Percentiles rank a stretch among this genome's conserved stretches.
Conservation (phyloP, 1,139 yeast species). For the Candida sp. region DNA sequence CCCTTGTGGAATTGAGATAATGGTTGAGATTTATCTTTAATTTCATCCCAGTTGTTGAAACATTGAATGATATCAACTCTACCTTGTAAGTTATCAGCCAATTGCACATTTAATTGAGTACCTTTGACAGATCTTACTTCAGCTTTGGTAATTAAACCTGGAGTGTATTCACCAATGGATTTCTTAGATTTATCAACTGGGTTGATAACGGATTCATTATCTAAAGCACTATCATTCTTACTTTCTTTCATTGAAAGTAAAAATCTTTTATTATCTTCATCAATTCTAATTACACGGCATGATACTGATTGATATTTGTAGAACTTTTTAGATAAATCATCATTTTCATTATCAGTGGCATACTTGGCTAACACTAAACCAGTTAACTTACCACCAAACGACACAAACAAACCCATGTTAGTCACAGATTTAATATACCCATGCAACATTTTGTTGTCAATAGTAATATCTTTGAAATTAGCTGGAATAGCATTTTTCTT, state of each 20-base stretch:
- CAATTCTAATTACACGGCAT: constrained; percentile 61
- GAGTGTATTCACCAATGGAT: constrained; percentile 46
- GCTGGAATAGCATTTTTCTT: constrained; percentile 52
- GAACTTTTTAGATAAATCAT: constrained; percentile 56
- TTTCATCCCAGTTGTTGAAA: constrained; percentile 53
- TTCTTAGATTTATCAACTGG: constrained; percentile 59
- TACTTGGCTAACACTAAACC: constrained; percentile 83
- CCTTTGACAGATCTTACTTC: constrained; percentile 60
- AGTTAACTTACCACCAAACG: constrained; percentile 76
- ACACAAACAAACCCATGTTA: constrained; percentile 75
- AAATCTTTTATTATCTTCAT: constrained; percentile 68
- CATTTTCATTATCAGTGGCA: constrained; percentile 54
- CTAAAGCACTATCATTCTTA: constrained; percentile 14
- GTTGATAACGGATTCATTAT: constrained; percentile 35
- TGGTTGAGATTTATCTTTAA: constrained; percentile 59
- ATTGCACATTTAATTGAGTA: constrained; percentile 70
- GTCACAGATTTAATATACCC: constrained; percentile 84
- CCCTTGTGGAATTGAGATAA: constrained; percentile 58
- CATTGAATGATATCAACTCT: constrained; percentile 76
- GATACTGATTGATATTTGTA: constrained; percentile 64
- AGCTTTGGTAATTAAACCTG: constrained; percentile 65
- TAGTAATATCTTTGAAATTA: constrained; percentile 53
- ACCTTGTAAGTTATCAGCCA: constrained; percentile 81
- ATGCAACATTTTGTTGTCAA: constrained; percentile 45
- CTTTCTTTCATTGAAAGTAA: constrained; percentile 53